phyloP scores from a whole-genome alignment of 1,139 yeast species.

The Nakaseomyces nivariensis region DNA sequence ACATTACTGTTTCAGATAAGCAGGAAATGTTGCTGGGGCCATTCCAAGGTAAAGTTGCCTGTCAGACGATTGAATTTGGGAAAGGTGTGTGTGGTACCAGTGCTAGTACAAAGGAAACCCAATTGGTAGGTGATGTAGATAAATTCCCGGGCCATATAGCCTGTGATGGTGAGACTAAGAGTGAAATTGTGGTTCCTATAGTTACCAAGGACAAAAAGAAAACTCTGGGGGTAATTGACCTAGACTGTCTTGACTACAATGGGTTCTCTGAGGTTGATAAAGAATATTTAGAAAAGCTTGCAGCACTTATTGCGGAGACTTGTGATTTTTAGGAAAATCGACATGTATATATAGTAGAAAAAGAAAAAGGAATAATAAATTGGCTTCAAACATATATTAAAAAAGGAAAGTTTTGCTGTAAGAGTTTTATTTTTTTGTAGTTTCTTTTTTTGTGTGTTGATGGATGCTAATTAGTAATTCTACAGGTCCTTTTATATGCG shows the following conservation, averaged over 20 bases:
- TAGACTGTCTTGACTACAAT: conserved; percentile 57
- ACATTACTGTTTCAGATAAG: conserved; percentile 34
- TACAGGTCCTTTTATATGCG: no score
- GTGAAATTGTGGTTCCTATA: conserved; percentile 90
- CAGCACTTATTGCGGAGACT: conserved; percentile 38
- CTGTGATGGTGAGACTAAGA: conserved; percentile 88
- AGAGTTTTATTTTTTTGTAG: no score
- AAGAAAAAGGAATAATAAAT: background rate
- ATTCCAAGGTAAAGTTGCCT: conserved; percentile 94
- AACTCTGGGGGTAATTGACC: conserved; percentile 69
- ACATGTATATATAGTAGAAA: background rate
- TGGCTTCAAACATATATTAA: no score
- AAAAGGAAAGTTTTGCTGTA: no score
- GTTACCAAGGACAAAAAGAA: conserved; percentile 22
- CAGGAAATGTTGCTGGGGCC: conserved; percentile 69
- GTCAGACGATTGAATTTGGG: conserved; percentile 71
- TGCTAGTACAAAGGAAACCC: conserved; percentile 48
- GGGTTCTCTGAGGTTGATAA: conserved; percentile 65
- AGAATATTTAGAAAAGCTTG: conserved; percentile 50
- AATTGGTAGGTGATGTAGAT: conserved; percentile 67
- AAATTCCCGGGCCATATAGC: conserved; percentile 89
- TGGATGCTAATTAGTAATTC: no score
- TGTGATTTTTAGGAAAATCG: conserved; percentile 11
- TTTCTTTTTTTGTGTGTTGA: no score
- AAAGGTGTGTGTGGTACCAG: conserved; percentile 90